These are phyloP conservation scores for Zygosaccharomyces pseudobailii DNA, from an alignment of 1,139 yeast genomes.

Conservation along the genomic window DNA sequence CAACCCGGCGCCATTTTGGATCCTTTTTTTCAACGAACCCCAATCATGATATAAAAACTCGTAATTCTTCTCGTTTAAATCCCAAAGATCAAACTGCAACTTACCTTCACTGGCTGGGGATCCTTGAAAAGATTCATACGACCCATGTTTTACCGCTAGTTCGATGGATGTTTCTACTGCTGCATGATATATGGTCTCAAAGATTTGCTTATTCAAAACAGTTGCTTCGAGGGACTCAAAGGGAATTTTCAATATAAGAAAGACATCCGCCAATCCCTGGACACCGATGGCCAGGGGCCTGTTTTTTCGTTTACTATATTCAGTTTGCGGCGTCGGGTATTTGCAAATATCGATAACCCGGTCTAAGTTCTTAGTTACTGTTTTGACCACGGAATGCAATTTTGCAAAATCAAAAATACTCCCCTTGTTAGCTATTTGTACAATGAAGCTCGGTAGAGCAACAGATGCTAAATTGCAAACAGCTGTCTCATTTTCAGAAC, in stretches of 20 bases:
- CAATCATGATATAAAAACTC: constrained; percentile 54
- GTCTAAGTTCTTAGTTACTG: constrained; percentile 68
- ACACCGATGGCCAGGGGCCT: constrained; percentile 89
- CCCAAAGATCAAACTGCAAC: constrained; percentile 80
- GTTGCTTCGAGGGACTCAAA: constrained; percentile 76
- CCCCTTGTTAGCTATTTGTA: constrained; percentile 38
- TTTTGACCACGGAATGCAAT: constrained; percentile 69
- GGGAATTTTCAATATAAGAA: constrained; percentile 68
- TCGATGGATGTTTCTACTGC: constrained; percentile 78
- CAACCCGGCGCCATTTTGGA: constrained; percentile 54
- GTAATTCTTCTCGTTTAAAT: constrained; percentile 30
- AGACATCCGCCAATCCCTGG: constrained; percentile 84
- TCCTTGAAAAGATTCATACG: constrained; percentile 63
- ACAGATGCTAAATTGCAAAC: constrained; percentile 87
- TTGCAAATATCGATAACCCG: constrained; percentile 69
- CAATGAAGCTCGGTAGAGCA: constrained; percentile 69
- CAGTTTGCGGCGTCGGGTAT: constrained; percentile 73
- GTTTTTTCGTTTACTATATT: constrained; percentile 62
- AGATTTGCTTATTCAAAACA: constrained; percentile 66
- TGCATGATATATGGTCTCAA: constrained; percentile 87
- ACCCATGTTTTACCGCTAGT: constrained; percentile 58
- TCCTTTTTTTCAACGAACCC: constrained; percentile 57
- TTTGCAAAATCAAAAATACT: constrained; percentile 61
- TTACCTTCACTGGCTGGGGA: constrained; percentile 80
- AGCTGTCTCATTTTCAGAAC: constrained; percentile 81